phyloP scores from a whole-genome alignment of 768 basidiomycete species.

The Collybia sordida region DNA sequence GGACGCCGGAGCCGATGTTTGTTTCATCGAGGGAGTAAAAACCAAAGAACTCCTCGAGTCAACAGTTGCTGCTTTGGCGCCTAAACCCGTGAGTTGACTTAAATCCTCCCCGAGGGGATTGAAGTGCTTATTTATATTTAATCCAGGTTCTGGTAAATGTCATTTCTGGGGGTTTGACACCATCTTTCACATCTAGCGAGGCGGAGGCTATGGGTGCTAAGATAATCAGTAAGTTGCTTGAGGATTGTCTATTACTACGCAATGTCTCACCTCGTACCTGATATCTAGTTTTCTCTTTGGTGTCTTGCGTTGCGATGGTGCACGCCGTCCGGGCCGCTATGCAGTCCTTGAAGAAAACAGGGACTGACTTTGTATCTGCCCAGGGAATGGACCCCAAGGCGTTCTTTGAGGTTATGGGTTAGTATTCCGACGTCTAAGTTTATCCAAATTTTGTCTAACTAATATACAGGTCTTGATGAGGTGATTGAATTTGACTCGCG shows the following conservation, averaged over 20 bases:
- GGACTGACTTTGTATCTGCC: constrained; percentile 62
- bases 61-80: constrained; percentile 67
- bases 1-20: constrained; percentile 75
- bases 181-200: constrained; percentile 68
- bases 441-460: neutral
- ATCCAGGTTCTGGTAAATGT: constrained; percentile 70
- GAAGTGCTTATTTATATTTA: neutral
- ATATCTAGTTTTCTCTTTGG: constrained; percentile 65
- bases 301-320: constrained; percentile 74
- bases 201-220: constrained; percentile 73
- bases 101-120: neutral
- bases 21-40: constrained; percentile 80
- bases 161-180: constrained; percentile 76
- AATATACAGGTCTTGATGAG: constrained; percentile 45
- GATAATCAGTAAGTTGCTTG: constrained; percentile 61
- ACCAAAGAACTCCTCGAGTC: constrained; percentile 61
- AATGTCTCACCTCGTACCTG: neutral
- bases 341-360: constrained; percentile 73
- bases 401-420: constrained; percentile 80
- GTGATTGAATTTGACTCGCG: constrained; percentile 52
- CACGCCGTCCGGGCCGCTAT: constrained; percentile 80
- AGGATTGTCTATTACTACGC: neutral
- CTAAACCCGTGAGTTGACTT: constrained; percentile 55
- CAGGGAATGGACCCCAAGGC: constrained; percentile 75
- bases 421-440: constrained; percentile 9